phyloP scores from a whole-genome alignment of 2,329 filamentous ascomycete genomes.

The Colletotrichum cuscutae region DNA sequence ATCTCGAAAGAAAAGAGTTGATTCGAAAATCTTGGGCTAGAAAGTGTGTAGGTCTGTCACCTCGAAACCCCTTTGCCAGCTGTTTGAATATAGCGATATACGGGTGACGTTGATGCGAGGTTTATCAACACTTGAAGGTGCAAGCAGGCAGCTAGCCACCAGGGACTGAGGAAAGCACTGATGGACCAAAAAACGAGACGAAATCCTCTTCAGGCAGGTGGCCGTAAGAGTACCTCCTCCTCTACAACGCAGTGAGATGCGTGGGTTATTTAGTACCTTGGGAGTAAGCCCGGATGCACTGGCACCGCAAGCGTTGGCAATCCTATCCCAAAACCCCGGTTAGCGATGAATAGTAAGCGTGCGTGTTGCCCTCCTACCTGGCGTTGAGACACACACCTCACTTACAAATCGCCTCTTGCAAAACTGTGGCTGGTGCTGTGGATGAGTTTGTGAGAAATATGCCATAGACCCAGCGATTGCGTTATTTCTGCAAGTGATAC shows the following conservation, averaged over 20 bases:
- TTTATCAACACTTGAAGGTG: not conserved
- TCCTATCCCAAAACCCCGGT: too few relatives aligned
- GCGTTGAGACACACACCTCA: not conserved
- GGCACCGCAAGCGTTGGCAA: not conserved
- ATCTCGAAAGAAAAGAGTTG: not conserved
- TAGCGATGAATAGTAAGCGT: too few relatives aligned
- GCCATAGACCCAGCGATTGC: conserved; percentile 28
- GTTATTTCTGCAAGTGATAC: conserved; percentile 18
- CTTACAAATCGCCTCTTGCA: not conserved
- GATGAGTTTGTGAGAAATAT: not conserved
- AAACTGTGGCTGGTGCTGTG: not conserved
- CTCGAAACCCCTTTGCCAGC: not conserved
- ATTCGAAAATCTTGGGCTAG: not conserved
- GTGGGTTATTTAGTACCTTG: not conserved
- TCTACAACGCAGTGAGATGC: not conserved
- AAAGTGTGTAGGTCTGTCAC: not conserved
- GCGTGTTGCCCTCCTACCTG: too few relatives aligned
- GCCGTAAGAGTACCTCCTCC: not conserved
- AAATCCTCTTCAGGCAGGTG: conserved; percentile 15
- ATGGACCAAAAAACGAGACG: not conserved
- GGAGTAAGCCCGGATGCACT: conserved; percentile 14
- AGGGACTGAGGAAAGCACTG: not conserved
- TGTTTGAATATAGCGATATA: not conserved
- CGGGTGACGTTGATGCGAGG: not conserved
- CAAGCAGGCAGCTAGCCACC: not conserved